Evolutionary conservation across 495 filamentous ascomycete genomes (phyloP).

Genomic region (Xanthoparmelia taractica): DNA sequence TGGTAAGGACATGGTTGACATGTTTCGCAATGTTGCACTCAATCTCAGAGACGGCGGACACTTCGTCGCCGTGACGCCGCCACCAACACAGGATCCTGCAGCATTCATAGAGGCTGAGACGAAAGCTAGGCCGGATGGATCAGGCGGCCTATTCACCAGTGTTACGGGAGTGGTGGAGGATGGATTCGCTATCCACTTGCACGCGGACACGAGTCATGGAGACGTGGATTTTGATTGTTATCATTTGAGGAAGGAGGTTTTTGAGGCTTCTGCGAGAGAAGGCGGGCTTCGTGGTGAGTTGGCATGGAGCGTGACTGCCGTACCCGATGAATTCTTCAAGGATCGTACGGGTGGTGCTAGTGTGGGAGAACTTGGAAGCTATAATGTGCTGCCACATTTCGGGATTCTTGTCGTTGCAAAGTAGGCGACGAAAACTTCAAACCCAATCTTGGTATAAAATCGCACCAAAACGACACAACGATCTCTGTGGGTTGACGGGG

Average conservation of each 20-base stretch:
- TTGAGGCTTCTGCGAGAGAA: slow-evolving; percentile 20
- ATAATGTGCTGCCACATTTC: background rate
- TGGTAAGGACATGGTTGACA: slow-evolving; percentile 25
- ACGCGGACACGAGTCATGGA: slow-evolving; percentile 1
- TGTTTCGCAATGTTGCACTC: slow-evolving; percentile 31
- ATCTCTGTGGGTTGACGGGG: background rate
- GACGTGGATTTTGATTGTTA: slow-evolving; percentile 20
- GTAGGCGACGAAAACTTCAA: background rate
- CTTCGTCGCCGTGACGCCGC: slow-evolving; percentile 32
- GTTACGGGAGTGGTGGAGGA: slow-evolving; percentile 20
- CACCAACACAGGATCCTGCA: slow-evolving; percentile 21
- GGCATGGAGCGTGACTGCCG: slow-evolving; percentile 11
- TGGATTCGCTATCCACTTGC: slow-evolving; percentile 5
- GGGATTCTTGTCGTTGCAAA: background rate
- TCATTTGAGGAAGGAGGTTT: slow-evolving; percentile 20
- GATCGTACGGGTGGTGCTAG: background rate
- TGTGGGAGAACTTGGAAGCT: background rate
- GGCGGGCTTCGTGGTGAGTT: slow-evolving; percentile 18
- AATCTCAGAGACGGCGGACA: slow-evolving; percentile 32
- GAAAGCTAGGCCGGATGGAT: background rate
- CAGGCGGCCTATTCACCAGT: background rate
- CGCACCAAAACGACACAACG: background rate
- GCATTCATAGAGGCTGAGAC: slow-evolving; percentile 7
- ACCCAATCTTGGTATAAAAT: background rate
- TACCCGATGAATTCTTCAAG: slow-evolving; percentile 16